Evolutionary conservation across 495 filamentous ascomycete genomes (phyloP), one percentile per base, ranked within the genome.

Genomic region (Penicillium verhagenii): DNA sequence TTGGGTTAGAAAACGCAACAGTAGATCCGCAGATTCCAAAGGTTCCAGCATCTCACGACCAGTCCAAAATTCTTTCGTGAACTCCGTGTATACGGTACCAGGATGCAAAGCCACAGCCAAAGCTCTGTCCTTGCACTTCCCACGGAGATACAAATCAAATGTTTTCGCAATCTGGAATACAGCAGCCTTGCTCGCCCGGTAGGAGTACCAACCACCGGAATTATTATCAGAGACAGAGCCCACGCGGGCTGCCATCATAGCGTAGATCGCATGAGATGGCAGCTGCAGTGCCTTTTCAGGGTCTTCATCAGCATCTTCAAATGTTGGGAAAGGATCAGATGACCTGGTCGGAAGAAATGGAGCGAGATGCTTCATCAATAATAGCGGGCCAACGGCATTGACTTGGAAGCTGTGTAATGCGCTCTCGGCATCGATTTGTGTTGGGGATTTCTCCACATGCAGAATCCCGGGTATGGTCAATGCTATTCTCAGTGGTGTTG

Each of bases 81-180:
- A 72, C 11, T 79, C 85, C 40, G 89, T 92, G 68, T 81, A 84
- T 35, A 95, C 90, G 8, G 89, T 94, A 1, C 91, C 90, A 4
- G 90, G 91, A 72, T 95, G 90, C 67, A 93, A 73, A n/a, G 77
- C 79, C 4, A 96, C 71, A 0, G 79, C 80, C 55, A 92, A 72
- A 1, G 85, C 86, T 38, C 80, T 83, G 4, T 79, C 78, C 1
- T 76, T 82, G 38, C 79, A 76, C 13, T 72, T 71, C 16, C 71
- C 66, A 47, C 64, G 66, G 33, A 94, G 65, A 61, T 87, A 79
- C n/a, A 86, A 67, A 68, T 94, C 91, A 58, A 93, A 84, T 0
- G 81, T 86, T 67, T 86, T 90, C 2, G 82, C 82, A 19, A 90
- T 35, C 52, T 82, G 81, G 52, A 86, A 92, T 3, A 93, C 80